Percentiles rank a stretch among this genome's conserved stretches.
These are phyloP conservation scores for Bruguiera hainesii DNA, from an alignment of 441 rosid genomes.

Conservation along the genomic window DNA sequence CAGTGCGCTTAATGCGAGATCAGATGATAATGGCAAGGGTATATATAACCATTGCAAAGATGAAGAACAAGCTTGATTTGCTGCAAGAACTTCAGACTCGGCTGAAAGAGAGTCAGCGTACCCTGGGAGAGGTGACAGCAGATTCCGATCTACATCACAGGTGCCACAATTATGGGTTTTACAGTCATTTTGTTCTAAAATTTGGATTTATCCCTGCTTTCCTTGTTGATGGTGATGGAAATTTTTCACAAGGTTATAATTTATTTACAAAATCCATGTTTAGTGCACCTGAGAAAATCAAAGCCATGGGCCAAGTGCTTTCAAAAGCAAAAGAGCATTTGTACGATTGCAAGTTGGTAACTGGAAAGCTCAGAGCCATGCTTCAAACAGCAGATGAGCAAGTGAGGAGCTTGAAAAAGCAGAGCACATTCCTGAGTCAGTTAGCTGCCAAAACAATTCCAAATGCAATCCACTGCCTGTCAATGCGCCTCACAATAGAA, in stretches of 20 bases:
- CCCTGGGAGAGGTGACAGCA: conserved; percentile 58
- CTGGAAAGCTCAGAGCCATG: conserved; percentile 97
- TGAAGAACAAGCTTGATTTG: conserved; percentile 65
- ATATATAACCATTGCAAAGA: conserved; percentile 68
- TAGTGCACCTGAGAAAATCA: conserved; percentile 78
- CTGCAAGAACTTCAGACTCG: conserved; percentile 65
- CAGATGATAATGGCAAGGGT: conserved; percentile 96
- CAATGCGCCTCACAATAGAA: conserved; percentile 92
- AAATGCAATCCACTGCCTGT: conserved; percentile 87
- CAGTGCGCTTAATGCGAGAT: conserved; percentile 85
- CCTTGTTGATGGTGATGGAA: conserved; percentile 16
- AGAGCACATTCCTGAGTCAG: conserved; percentile 98
- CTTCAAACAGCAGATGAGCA: conserved; percentile 96
- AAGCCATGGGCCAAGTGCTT: conserved; percentile 86
- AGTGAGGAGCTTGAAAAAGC: conserved; percentile 96
- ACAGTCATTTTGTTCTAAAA: conserved; percentile 1
- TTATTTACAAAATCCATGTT: conserved; percentile 12
- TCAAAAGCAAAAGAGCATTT: conserved; percentile 76
- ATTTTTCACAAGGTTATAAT: conserved; percentile 4
- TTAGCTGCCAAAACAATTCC: conserved; percentile 98
- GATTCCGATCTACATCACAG: conserved; percentile 84
- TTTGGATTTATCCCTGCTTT: conserved; percentile 10
- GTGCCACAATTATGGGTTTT: conserved; percentile 32
- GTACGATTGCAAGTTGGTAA: conserved; percentile 90
- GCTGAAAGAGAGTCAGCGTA: conserved; percentile 83